These are phyloP conservation scores for Penicillium sp. DNA, from an alignment of 2,329 filamentous ascomycete species.

Conservation along the genomic window DNA sequence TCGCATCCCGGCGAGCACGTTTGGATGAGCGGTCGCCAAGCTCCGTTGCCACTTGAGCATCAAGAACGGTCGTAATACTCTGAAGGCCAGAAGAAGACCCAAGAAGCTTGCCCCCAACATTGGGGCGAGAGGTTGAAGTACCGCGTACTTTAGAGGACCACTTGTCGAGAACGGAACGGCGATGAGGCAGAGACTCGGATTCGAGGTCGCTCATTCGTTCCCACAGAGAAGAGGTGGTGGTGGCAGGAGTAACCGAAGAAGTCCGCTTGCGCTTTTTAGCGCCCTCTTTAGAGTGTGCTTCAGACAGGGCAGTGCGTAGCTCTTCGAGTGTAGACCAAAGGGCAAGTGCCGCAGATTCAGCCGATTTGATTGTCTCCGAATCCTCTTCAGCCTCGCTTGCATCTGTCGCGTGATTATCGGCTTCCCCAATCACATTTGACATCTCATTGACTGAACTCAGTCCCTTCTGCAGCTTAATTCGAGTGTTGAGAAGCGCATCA, in stretches of 20 bases:
- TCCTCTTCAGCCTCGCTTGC: conserved; percentile 12
- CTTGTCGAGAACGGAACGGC: conserved; percentile 73
- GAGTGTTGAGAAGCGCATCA: conserved; percentile 79
- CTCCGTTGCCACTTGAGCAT: conserved; percentile 44
- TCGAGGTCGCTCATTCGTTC: conserved; percentile 65
- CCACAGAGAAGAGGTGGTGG: conserved; percentile 66
- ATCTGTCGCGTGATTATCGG: conserved; percentile 11
- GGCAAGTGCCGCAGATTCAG: conserved; percentile 78
- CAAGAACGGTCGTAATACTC: conserved; percentile 42
- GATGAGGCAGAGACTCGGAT: conserved; percentile 52
- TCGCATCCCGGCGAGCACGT: conserved; percentile 24
- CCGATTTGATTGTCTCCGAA: conserved; percentile 60
- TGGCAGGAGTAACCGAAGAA: conserved; percentile 47
- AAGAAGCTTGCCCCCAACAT: conserved; percentile 58
- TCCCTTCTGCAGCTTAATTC: conserved; percentile 90
- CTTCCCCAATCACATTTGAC: conserved; percentile 42
- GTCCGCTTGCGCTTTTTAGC: conserved; percentile 47
- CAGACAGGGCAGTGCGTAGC: conserved; percentile 38
- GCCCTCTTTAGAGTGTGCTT: conserved; percentile 32
- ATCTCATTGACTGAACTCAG: conserved; percentile 77
- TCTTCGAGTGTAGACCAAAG: conserved; percentile 68
- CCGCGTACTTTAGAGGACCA: conserved; percentile 78
- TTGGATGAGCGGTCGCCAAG: conserved; percentile 32
- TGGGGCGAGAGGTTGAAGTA: conserved; percentile 47
- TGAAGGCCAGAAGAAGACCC: conserved; percentile 53